Conservation (phyloP, 805 yeast genomes). For the Pichia sporocuriosa region DNA sequence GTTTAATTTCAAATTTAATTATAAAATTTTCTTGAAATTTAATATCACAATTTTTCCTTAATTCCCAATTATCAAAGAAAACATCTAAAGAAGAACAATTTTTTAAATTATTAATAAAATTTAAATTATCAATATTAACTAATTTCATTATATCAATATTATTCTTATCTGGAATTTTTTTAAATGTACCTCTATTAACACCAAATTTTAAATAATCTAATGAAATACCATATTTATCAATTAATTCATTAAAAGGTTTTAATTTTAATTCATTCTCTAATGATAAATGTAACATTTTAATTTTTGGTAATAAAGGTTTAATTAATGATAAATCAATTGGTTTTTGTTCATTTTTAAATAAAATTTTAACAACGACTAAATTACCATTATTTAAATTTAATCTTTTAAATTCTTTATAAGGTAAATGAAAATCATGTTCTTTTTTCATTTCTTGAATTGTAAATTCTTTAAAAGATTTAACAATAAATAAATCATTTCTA, state of each 20-base stretch:
- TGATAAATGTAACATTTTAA: conserved; percentile 25
- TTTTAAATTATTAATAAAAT: conserved; percentile 21
- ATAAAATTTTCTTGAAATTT: conserved; percentile 22
- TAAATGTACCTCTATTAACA: conserved; percentile 26
- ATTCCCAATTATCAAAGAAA: conserved; percentile 29
- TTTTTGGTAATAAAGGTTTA: conserved; percentile 21
- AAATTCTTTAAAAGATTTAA: conserved; percentile 27
- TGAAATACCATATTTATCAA: conserved; percentile 19
- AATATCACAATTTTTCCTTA: conserved; percentile 23
- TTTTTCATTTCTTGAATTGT: conserved; percentile 27
- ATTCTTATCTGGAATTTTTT: conserved; percentile 20
- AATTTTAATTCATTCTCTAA: conserved; percentile 26
- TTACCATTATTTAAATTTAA: conserved; percentile 25
- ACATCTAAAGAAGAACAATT: conserved; percentile 24
- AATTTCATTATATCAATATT: conserved; percentile 23
- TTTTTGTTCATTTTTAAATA: conserved; percentile 27
- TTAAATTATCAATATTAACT: conserved; percentile 26
- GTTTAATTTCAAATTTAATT: conserved; percentile 18
- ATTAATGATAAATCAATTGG: conserved; percentile 25
- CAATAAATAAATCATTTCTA: conserved; percentile 25
- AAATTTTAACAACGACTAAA: conserved; percentile 26
- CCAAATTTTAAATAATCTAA: conserved; percentile 26
- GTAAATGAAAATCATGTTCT: conserved; percentile 29
- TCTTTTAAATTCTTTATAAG: conserved; percentile 27
- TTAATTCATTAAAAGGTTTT: conserved; percentile 25